Conservation (phyloP, 2,329 filamentous ascomycete genomes). For the Aspergillus texensis region DNA sequence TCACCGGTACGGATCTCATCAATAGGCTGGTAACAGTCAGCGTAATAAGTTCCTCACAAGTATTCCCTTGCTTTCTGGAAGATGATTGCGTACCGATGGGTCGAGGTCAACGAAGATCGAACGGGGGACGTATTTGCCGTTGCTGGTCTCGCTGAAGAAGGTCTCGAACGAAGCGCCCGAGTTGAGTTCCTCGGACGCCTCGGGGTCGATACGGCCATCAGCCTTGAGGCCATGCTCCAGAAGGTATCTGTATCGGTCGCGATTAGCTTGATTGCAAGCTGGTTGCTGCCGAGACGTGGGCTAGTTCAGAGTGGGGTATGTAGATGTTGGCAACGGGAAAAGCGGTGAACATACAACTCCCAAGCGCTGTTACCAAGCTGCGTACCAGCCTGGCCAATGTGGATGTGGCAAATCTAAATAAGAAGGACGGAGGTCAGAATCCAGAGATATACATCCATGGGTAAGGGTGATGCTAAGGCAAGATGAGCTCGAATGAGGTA, state of each 20-base stretch:
- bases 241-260: constrained; percentile 55
- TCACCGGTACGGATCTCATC: constrained; percentile 67
- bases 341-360: constrained; percentile 62
- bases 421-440: constrained; percentile 15
- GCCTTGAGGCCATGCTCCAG: constrained; percentile 66
- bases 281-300: background rate
- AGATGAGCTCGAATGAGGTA: background rate
- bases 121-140: constrained; percentile 68
- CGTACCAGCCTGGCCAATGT: constrained; percentile 69
- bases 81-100: constrained; percentile 54
- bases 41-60: background rate
- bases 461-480: background rate
- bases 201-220: constrained; percentile 61
- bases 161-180: constrained; percentile 64
- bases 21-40: constrained; percentile 53
- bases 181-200: constrained; percentile 54
- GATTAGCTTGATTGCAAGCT: constrained; percentile 3
- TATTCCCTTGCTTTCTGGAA: background rate
- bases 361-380: constrained; percentile 70
- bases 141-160: constrained; percentile 67
- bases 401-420: constrained; percentile 64
- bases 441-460: background rate
- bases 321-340: constrained; percentile 15
- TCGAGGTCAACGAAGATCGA: constrained; percentile 70
- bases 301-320: background rate